Conservation (phyloP, 352 stramenopile species). For the Pythium dissimile region DNA sequence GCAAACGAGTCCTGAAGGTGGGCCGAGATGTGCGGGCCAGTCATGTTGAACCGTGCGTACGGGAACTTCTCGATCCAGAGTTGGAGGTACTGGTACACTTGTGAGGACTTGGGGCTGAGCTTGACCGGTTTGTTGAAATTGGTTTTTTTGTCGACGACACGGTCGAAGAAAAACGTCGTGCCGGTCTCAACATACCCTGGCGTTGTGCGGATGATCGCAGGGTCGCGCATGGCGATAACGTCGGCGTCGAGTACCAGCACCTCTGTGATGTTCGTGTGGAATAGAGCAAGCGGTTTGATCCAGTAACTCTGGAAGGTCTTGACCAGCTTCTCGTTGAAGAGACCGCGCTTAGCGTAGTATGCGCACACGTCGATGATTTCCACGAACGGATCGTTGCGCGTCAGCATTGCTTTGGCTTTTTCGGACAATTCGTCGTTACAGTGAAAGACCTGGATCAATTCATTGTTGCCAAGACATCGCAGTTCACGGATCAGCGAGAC, state of each 20-base stretch:
- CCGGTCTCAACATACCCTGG: conserved; percentile 39
- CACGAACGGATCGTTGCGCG: conserved; percentile 19
- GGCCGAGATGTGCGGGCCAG: conserved; percentile 15
- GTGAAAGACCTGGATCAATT: conserved; percentile 27
- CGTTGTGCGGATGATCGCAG: conserved; percentile 34
- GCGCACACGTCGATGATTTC: conserved; percentile 53
- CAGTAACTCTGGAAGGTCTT: conserved; percentile 54
- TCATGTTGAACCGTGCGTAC: conserved; percentile 32
- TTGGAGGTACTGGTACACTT: conserved; percentile 31
- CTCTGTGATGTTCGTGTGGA: conserved; percentile 44
- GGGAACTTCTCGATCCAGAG: conserved; percentile 38
- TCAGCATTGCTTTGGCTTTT: conserved; percentile 12
- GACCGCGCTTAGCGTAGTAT: conserved; percentile 24
- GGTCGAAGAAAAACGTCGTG: conserved; percentile 69
- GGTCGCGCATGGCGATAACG: conserved; percentile 45
- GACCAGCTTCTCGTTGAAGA: conserved; percentile 28
- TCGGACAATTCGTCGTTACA: conserved; percentile 19
- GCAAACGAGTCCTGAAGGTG: conserved; percentile 40
- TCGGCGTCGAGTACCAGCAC: conserved; percentile 51
- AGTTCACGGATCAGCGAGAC: conserved; percentile 34
- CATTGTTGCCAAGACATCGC: conserved; percentile 22
- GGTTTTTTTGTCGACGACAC: conserved; percentile 42
- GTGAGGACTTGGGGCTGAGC: conserved; percentile 18
- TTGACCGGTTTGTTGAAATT: conserved; percentile 50
- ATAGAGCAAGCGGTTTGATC: conserved; percentile 59